Percentiles rank a stretch among this genome's conserved stretches.
phyloP scores from a whole-genome alignment of 1,284 basidiomycete genomes.

The Boletus albobrunnescens region DNA sequence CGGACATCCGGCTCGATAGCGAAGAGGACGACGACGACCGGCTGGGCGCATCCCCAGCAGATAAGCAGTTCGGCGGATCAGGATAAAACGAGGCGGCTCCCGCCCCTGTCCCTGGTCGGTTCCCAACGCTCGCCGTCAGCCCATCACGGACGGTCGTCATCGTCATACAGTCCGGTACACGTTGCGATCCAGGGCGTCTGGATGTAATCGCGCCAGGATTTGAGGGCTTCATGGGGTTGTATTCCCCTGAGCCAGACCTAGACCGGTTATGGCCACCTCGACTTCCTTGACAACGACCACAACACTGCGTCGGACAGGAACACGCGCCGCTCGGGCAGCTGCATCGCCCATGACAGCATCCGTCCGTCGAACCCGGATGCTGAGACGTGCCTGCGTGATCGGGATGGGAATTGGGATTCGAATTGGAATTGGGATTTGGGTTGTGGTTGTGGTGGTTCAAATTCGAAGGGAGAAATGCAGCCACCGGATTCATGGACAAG shows the following conservation, averaged over 20 bases:
- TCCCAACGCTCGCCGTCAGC: conserved; percentile 22
- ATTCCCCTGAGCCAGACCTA: conserved; percentile 18
- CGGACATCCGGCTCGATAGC: conserved; percentile 33
- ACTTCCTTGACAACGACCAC: conserved; percentile 35
- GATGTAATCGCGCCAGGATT: conserved; percentile 10
- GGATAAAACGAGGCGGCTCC: conserved; percentile 18
- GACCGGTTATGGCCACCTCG: conserved; percentile 22
- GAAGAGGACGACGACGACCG: conserved; percentile 34
- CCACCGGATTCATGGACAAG: conserved; percentile 23
- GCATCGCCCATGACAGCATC: conserved; percentile 34
- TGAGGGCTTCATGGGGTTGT: conserved; percentile 14
- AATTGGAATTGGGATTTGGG: conserved; percentile 12
- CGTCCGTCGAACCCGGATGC: conserved; percentile 20
- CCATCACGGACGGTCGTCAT: conserved; percentile 33
- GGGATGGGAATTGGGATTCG: conserved; percentile 5
- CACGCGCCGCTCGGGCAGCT: conserved; percentile 36
- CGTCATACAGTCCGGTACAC: conserved; percentile 33
- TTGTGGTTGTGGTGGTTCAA: conserved; percentile 8
- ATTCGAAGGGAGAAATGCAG: conserved; percentile 12
- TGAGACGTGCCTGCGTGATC: conserved; percentile 14
- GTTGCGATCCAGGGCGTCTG: conserved; percentile 19
- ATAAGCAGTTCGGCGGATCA: conserved; percentile 24
- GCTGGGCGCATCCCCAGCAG: conserved; percentile 25
- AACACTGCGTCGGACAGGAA: conserved; percentile 34
- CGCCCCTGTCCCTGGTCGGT: conserved; percentile 12